Evolutionary conservation across 2,329 filamentous ascomycete species (phyloP).

Genomic region (Beauveria asiatica): DNA sequence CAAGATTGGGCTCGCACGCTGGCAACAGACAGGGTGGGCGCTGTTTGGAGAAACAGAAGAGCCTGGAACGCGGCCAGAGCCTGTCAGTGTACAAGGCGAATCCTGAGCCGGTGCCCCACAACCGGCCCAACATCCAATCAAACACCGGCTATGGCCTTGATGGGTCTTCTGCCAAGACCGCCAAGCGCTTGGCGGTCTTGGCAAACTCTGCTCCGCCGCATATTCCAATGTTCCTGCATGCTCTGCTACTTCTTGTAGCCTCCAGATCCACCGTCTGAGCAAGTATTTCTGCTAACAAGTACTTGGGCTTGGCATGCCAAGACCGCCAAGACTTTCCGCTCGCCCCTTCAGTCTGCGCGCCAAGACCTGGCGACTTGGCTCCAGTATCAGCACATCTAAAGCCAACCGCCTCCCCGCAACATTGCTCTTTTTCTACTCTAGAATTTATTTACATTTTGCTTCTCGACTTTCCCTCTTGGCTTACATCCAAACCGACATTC

Average conservation of each 20-base stretch:
- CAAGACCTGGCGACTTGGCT: conserved; percentile 9
- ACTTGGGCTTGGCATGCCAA: conserved; percentile 28
- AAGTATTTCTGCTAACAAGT: conserved; percentile 11
- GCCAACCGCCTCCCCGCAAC: conserved; percentile 10
- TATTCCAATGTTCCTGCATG: not conserved
- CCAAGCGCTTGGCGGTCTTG: conserved; percentile 31
- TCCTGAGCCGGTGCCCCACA: conserved; percentile 2
- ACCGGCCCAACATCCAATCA: conserved; percentile 17
- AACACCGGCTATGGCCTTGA: conserved; percentile 14
- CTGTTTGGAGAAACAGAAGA: conserved; percentile 6
- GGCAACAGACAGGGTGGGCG: too few relatives aligned
- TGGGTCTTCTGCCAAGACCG: conserved; percentile 29
- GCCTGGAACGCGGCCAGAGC: conserved; percentile 8
- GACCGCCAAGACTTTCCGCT: conserved; percentile 28
- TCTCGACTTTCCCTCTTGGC: not conserved
- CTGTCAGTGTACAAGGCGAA: conserved; percentile 9
- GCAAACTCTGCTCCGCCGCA: conserved; percentile 23
- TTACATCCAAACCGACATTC: not conserved
- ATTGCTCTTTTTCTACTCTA: not conserved
- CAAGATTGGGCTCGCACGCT: not conserved
- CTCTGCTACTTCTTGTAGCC: not conserved
- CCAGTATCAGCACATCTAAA: conserved; percentile 9
- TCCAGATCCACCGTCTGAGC: accelerated
- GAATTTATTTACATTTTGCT: not conserved
- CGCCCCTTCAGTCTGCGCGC: conserved; percentile 21